Percentiles rank a stretch among this genome's conserved stretches.
These are phyloP conservation scores for Cadophora sp. DNA, from an alignment of 2,329 filamentous ascomycete species.

Conservation along the genomic window DNA sequence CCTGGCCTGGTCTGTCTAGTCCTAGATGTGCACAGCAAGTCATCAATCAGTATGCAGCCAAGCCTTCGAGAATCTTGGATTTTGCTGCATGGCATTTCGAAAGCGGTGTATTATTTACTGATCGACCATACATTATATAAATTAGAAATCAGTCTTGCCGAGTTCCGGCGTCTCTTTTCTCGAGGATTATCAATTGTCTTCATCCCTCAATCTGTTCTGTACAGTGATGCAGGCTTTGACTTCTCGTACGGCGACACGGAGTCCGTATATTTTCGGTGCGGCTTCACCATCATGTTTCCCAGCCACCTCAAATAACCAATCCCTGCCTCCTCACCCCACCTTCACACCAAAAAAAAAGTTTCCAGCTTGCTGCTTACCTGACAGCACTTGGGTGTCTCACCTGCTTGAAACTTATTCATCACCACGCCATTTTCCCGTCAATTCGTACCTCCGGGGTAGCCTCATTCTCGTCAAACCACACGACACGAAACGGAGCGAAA, in stretches of 20 bases:
- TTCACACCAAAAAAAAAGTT: background rate
- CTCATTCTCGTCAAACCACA: background rate
- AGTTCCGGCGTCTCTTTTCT: background rate
- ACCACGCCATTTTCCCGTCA: background rate
- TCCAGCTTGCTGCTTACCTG: background rate
- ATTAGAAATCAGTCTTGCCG: background rate
- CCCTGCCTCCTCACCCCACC: constrained; percentile 4
- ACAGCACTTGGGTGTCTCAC: background rate
- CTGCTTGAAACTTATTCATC: constrained; percentile 2
- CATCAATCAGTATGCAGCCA: constrained; percentile 10
- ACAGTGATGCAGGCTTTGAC: too few species aligned
- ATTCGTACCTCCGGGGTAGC: background rate
- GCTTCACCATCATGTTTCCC: background rate
- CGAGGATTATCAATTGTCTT: background rate
- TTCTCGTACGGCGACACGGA: background rate
- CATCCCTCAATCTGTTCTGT: background rate
- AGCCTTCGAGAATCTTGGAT: constrained; percentile 6
- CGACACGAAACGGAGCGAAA: background rate
- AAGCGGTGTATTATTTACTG: constrained; percentile 5
- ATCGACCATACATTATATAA: background rate
- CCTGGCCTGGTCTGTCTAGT: background rate
- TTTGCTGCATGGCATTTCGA: constrained; percentile 12
- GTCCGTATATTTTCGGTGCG: too few species aligned
- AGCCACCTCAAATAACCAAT: background rate
- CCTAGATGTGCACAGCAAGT: constrained; percentile 7